Evolutionary conservation across 352 stramenopile species (phyloP), one percentile per base, ranked within the genome.

Genomic region (Phytophthora colocasiae): DNA sequence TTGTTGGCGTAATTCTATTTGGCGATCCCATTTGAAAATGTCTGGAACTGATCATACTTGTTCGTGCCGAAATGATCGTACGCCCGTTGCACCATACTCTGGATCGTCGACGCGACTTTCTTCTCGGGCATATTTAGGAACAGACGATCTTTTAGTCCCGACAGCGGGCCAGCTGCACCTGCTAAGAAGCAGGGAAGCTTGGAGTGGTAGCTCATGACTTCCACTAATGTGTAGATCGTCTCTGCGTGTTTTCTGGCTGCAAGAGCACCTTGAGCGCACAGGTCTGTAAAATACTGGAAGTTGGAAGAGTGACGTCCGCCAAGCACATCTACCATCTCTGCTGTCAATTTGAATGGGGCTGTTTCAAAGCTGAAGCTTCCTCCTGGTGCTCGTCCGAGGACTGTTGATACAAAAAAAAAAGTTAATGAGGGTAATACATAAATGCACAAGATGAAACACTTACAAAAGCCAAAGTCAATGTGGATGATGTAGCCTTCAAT

Each of bases 391-490:
- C 83, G 77, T 1, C 86, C 86, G 32, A 95, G 68, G 58, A 95
- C 86, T 94, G 26, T 4, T 11, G 10, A 38, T n/a, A 15, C 14
- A 58, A 43, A 32, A 45, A n/a, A n/a, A 52, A 38, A 5, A 52
- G 58, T 40, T 24, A 46, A 12, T 2, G 17, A 22, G 32, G 6
- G 39, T 11, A 11, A 34, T 34, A 34, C 31, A 34, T 2, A 34
- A 34, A 34, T 11, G 6, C 8, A 34, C 27, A 29, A 34, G n/a
- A 19, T 4, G 14, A 36, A 27, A 12, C 8, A 87, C 80, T 47
- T 82, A 93, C 85, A 92, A 76, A 99, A 99, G 29, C 98, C 98
- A 87, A 99, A 99, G 78, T 99, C 98, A 73, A 99, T 99, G 80
- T 99, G 97, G 34, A 99, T 91, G 24, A 99, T 79, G 66, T 98